Evolutionary conservation across 495 filamentous ascomycete species (phyloP).

Genomic region (Aspergillus avenaceus): DNA sequence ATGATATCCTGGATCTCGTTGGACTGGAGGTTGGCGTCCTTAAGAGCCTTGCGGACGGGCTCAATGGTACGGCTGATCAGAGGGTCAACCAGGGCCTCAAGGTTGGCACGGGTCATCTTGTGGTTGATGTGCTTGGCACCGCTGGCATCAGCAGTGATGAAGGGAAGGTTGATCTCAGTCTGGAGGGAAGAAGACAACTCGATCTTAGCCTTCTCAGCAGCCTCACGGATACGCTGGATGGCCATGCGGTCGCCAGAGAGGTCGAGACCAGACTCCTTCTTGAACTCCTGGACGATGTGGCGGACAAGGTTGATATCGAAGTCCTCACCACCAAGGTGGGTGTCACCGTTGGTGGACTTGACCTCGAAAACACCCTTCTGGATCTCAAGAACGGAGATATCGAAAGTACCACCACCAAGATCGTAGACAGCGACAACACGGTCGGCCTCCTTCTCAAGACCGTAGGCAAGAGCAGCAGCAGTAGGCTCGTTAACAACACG

Average conservation of each 20-base stretch:
- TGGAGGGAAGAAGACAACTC: conserved; percentile 94
- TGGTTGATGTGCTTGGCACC: conserved; percentile 97
- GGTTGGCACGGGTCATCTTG: conserved; percentile 89
- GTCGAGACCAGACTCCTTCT: conserved; percentile 91
- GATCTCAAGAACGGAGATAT: conserved; percentile 97
- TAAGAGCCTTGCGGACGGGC: conserved; percentile 94
- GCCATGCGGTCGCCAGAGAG: conserved; percentile 94
- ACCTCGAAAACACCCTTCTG: conserved; percentile 98
- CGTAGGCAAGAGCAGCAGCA: conserved; percentile 90
- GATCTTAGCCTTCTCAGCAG: conserved; percentile 99
- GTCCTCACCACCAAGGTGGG: conserved; percentile 96
- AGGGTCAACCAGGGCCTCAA: conserved; percentile 90
- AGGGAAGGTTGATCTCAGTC: conserved; percentile 98
- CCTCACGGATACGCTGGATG: conserved; percentile 98
- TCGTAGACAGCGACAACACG: conserved; percentile 94
- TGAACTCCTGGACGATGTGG: conserved; percentile 91
- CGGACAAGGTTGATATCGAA: conserved; percentile 97
- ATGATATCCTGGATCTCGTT: conserved; percentile 99
- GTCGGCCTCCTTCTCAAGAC: conserved; percentile 89
- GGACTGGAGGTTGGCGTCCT: conserved; percentile 90
- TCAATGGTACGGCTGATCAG: conserved; percentile 83
- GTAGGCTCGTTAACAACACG: conserved; percentile 98
- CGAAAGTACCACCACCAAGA: conserved; percentile 97
- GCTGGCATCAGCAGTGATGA: conserved; percentile 93
- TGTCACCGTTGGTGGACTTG: conserved; percentile 98